Base-by-base conservation (phyloP, 305 asterid species). In the Coffea humblotiana region DNA sequence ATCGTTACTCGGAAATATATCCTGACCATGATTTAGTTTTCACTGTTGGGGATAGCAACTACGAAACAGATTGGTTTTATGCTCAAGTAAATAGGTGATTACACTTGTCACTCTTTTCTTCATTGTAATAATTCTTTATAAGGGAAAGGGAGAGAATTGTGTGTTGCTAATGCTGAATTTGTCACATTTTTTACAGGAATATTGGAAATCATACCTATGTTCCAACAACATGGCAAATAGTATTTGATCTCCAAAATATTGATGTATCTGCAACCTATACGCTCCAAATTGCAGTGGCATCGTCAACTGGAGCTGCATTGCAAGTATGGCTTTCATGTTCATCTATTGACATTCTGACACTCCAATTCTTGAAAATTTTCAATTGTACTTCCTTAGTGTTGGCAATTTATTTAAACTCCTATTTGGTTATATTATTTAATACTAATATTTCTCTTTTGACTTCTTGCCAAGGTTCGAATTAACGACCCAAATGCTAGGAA, bases 51-150 rank as follows among this genome's bases (percentile, higher is more conserved):
- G 49, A 80, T 25, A 84, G 83, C 76, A 74, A 72, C 68, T 91
- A 87, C 74, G 87, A 84, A 77, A 87, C 80, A 25, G 95, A 94
- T 77, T 94, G 98, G 97, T 91, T 89, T 78, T 92, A 89, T 85
- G 96, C 98, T 77, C 98, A 94, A 52, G 94, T 94, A 43, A 94
- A 90, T 85, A 90, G 97, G 94, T 91, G 43, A 5, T 40, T 40
- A 40, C 6, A 86, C n/a, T 25, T 45, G 23, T 21, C 29, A 40
- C 65, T 2, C 4, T 37, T 14, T 23, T 6, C 12, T 37, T 16
- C n/a, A 7, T 8, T 71, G 10, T 18, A 21, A 23, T 51, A 32
- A 40, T 40, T 40, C 43, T 40, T 40, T 40, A 40, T 0, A 5
- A 3, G 6, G 43, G 43, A 40, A 40, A 40, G 43, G 43, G 43